phyloP scores from a whole-genome alignment of 805 yeast species.

The Zygosaccharomyces rouxii region DNA sequence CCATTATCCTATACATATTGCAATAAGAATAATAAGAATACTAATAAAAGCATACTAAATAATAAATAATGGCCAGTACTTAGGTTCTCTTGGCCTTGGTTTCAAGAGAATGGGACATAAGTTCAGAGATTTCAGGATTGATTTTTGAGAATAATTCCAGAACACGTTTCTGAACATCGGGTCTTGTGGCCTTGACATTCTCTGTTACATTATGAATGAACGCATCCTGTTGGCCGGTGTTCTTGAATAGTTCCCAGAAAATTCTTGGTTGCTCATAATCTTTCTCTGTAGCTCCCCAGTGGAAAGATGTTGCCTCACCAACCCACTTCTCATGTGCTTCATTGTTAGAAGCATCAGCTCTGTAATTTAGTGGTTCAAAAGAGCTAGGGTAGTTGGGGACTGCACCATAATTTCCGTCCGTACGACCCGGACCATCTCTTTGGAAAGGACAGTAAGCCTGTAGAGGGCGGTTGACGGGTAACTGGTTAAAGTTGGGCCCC shows the following conservation, averaged over 20 bases:
- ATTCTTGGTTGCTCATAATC: constrained; percentile 62
- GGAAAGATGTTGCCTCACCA: constrained; percentile 62
- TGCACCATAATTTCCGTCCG: constrained; percentile 43
- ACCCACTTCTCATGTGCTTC: constrained; percentile 59
- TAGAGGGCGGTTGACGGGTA: constrained; percentile 47
- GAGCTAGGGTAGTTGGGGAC: constrained; percentile 48
- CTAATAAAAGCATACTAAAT: no score
- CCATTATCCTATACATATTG: no score
- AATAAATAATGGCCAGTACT: no score
- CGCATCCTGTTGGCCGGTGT: constrained; percentile 63
- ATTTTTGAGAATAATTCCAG: constrained; percentile 61
- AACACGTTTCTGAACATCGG: constrained; percentile 61
- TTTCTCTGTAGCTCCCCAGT: constrained; percentile 53
- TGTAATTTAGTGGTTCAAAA: constrained; percentile 31
- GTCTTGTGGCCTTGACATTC: constrained; percentile 54
- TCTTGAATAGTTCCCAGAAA: constrained; percentile 59
- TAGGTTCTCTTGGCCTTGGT: no score
- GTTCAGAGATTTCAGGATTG: constrained; percentile 52
- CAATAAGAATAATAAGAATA: no score
- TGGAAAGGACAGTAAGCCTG: constrained; percentile 43
- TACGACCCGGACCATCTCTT: constrained; percentile 56
- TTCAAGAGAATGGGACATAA: no score
- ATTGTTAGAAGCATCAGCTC: constrained; percentile 27
- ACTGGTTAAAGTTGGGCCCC: constrained; percentile 57
- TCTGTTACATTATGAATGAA: constrained; percentile 64